Evolutionary conservation across 2,329 filamentous ascomycete genomes (phyloP).

Genomic region (Simplicillium sp.): DNA sequence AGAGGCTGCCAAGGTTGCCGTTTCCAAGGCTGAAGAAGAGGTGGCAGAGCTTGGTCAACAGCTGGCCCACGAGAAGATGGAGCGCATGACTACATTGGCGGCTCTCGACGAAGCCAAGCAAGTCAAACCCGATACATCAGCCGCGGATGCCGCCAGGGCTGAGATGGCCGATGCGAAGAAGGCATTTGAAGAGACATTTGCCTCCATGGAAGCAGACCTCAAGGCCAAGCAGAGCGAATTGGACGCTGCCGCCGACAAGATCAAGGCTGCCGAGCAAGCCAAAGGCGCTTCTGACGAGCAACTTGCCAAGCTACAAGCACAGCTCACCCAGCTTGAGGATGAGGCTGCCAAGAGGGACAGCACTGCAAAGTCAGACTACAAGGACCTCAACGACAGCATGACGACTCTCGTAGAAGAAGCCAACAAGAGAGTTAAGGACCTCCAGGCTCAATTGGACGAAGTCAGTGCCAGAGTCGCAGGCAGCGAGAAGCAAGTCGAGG

Average conservation of each 20-base stretch:
- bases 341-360: constrained; percentile 42
- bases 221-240: constrained; percentile 25
- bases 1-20: constrained; percentile 27
- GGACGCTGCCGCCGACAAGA: constrained; percentile 21
- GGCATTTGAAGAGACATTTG: constrained; percentile 33
- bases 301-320: constrained; percentile 38
- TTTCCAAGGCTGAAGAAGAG: constrained; percentile 37
- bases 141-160: constrained; percentile 39
- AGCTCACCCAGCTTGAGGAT: constrained; percentile 41
- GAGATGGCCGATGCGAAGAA: constrained; percentile 40
- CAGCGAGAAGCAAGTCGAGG: constrained; percentile 35
- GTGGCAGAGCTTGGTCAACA: constrained; percentile 39
- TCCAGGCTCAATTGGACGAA: constrained; percentile 38
- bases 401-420: constrained; percentile 51
- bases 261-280: constrained; percentile 25
- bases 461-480: constrained; percentile 34
- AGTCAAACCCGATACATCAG: constrained; percentile 45
- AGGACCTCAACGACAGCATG: constrained; percentile 54
- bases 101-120: constrained; percentile 50
- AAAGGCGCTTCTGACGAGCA: constrained; percentile 25
- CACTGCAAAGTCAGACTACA: constrained; percentile 50
- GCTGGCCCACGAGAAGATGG: constrained; percentile 51
- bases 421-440: constrained; percentile 40
- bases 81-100: constrained; percentile 47
- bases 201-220: constrained; percentile 19